A percentile compares a stretch with the other conserved stretches of the same genome.
phyloP scores from a whole-genome alignment of 345 rosid species.

The Clarkia xantiana region DNA sequence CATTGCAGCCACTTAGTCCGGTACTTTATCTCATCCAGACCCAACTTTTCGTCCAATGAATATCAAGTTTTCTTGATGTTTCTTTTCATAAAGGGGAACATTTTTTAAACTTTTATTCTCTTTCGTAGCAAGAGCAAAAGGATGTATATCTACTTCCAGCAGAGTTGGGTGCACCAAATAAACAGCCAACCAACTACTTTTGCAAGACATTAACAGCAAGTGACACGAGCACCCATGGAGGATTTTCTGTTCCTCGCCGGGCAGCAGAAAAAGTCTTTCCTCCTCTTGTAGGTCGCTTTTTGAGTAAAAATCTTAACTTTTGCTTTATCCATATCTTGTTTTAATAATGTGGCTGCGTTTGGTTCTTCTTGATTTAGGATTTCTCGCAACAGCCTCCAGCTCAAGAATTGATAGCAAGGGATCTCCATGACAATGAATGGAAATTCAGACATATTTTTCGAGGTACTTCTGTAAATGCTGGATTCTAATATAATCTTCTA shows the following conservation, averaged over 20 bases:
- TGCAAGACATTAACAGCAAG: conserved; percentile 42
- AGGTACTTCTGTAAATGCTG: conserved; percentile 9
- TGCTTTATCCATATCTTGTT: too few species aligned
- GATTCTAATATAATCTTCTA: neutral
- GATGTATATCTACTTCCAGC: conserved; percentile 27
- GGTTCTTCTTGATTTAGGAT: conserved; percentile 14
- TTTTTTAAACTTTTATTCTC: neutral
- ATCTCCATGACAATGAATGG: conserved; percentile 41
- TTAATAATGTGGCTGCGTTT: neutral
- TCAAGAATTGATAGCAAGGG: conserved; percentile 33
- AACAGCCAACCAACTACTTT: conserved; percentile 39
- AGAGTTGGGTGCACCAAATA: conserved; percentile 26
- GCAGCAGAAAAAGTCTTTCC: conserved; percentile 48
- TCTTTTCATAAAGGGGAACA: neutral
- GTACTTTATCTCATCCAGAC: too few species aligned
- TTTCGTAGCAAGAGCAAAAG: conserved; percentile 29
- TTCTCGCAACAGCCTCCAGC: conserved; percentile 28
- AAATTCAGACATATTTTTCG: conserved; percentile 37
- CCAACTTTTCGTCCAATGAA: neutral
- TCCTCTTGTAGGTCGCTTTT: conserved; percentile 35
- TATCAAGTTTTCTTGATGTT: too few species aligned
- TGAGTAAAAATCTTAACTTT: too few species aligned
- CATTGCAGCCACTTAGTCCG: conserved; percentile 52
- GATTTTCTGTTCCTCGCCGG: conserved; percentile 48
- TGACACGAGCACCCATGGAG: conserved; percentile 44